phyloP scores from a whole-genome alignment of 495 filamentous ascomycete species.

The Neurospora sp. region DNA sequence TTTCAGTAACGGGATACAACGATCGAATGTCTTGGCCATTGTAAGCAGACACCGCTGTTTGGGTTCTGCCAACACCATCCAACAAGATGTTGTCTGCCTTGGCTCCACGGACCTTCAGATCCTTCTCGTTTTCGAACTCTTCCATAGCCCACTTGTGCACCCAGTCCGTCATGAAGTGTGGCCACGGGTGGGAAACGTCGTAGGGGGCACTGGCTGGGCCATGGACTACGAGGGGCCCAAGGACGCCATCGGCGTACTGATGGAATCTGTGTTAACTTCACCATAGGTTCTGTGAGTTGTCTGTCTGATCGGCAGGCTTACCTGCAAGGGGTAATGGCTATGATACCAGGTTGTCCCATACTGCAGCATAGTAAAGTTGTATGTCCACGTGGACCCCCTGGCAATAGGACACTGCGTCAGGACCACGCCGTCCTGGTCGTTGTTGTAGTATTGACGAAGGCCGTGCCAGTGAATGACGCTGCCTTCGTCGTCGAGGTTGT shows the following conservation, averaged over 20 bases:
- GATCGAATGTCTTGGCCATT: neutral
- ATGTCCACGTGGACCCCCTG: constrained; percentile 27
- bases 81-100: constrained; percentile 18
- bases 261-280: neutral
- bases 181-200: constrained; percentile 43
- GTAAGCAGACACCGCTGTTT: neutral
- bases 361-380: constrained; percentile 35
- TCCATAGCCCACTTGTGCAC: constrained; percentile 19
- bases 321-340: constrained; percentile 35
- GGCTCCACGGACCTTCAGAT: neutral
- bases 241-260: constrained; percentile 39
- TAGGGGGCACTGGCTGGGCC: constrained; percentile 40
- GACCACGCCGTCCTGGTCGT: constrained; percentile 29
- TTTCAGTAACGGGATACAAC: neutral
- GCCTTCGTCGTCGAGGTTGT: constrained; percentile 24
- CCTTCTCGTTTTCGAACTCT: constrained; percentile 4
- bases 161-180: constrained; percentile 26
- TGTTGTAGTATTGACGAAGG: constrained; percentile 23
- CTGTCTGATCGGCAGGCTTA: neutral
- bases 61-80: constrained; percentile 18
- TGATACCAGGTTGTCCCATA: constrained; percentile 49
- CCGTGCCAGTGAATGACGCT: constrained; percentile 46
- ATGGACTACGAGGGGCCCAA: constrained; percentile 42
- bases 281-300: neutral
- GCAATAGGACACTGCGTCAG: constrained; percentile 40